Evolutionary conservation across 768 basidiomycete species (phyloP), one percentile per base, ranked within the genome.

Genomic region (Boletus barrowsii): DNA sequence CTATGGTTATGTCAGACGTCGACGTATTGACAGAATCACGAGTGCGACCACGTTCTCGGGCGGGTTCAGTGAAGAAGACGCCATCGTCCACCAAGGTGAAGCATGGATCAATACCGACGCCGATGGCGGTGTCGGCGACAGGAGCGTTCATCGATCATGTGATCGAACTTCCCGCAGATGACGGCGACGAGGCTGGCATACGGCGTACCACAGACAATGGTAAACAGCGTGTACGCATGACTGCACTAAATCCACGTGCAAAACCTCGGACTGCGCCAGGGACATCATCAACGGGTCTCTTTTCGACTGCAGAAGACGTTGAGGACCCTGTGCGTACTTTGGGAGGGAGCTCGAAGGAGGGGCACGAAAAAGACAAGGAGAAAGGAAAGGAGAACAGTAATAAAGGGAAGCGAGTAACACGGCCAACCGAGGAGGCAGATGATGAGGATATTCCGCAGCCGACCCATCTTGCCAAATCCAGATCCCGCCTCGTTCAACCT

Each of bases 121-220:
- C 51, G 0, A 11, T 39, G n/a, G 35, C 48, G 14, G 42, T 18
- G 3, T 53, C 56, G 3, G 52, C 54, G 11, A 58, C 15, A 15
- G 63, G 60, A 0, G 42, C 42, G 6, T 67, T 60, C 32, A 35
- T 65, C 8, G 63, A 68, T 26, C 55, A 59, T 9, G 58, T 69
- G 17, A 59, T 69, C 13, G 58, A 65, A 18, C 50, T 68, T 29
- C 65, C 61, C 0, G 10, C 47, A 9, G 67, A 61, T 15, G 58
- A 50, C 9, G 61, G 56, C 14, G 47, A 54, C 8, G 7, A 14
- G 32, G 36, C 18, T 17, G 18, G 13, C 10, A 24, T 47, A 29
- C 52, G 24, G n/a, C 30, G 29, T n/a, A 29, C 40, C 17, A 36
- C 32, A 1, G 17, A 14, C 7, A 32, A 44, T 17, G 57, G 41